Base-by-base conservation (phyloP, 2,329 filamentous ascomycete species). In the Fusarium virguliforme region DNA sequence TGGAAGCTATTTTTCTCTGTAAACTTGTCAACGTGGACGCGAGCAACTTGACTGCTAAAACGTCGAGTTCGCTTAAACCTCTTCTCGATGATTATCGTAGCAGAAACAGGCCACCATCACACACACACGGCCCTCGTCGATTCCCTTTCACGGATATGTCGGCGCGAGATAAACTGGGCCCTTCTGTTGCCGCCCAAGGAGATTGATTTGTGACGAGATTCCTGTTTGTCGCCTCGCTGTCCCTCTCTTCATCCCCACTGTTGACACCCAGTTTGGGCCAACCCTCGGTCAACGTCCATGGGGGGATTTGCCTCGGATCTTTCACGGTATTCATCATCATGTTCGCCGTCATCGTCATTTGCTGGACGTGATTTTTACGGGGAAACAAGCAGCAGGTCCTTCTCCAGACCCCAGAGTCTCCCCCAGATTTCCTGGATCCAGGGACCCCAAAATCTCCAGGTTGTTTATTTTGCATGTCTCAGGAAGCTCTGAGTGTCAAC, bases 341-440 rank as follows among this genome's bases (percentile, higher is more conserved):
- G 30, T 15, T 56, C 40, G 28, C 51, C 24, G 48, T 30, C 24
- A 35, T 60, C 34, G 56, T 46, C 56, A 60, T 64, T 64, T 60
- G 57, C 70, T 62, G 51, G 46, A 35, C 24, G 51, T 18, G 24
- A 30, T 50, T 50, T 18, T 51, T 70, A 59, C 62, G 63, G 67
- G 57, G 60, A 69, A 65, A 60, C 51, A 41, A 60, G 56, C 60
- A 43, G 22, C 43, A 50, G 43, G 15, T 30, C 26, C 22, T 62
- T 46, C 65, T 68, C 68, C 70, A 63, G 57, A 73, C 70, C 70
- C 70, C 66, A 67, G 70, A 72, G 53, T 70, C 51, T 61, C 70
- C 65, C 18, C 70, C 50, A 60, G 62, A 51, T 62, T 62, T 24
- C 28, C 46, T 5, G 67, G 56, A 59, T 59, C 58, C 48, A 61